phyloP scores from a whole-genome alignment of 2,329 filamentous ascomycete genomes.

The Metarhizium sp. region DNA sequence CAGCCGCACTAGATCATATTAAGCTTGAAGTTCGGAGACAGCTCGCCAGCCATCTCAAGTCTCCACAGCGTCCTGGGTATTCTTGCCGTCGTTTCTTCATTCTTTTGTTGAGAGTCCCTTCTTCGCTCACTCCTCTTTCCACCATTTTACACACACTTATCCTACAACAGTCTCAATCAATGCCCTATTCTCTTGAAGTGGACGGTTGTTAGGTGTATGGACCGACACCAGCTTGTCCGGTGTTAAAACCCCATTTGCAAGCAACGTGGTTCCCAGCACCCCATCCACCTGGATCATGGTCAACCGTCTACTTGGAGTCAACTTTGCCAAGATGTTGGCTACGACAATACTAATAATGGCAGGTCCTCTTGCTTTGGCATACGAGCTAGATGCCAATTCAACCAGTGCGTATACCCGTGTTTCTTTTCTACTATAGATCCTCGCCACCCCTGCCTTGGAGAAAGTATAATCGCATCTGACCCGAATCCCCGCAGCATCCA shows the following conservation, averaged over 20 bases:
- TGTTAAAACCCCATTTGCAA: not conserved
- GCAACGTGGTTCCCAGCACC: not conserved
- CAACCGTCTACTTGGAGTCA: not conserved
- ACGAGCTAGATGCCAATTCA: constrained; percentile 27
- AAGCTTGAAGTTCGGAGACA: not conserved
- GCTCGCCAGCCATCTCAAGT: not conserved
- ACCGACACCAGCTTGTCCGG: not conserved
- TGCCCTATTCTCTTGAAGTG: not conserved
- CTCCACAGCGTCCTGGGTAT: not conserved
- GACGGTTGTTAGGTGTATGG: not conserved
- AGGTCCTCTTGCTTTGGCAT: constrained; percentile 19
- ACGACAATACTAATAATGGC: constrained; percentile 1
- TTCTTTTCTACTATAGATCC: not conserved
- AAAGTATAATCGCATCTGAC: not conserved
- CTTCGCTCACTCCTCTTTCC: not conserved
- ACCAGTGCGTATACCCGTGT: constrained; percentile 16
- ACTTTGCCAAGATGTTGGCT: not conserved
- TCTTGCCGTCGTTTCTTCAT: not conserved
- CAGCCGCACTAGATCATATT: not conserved
- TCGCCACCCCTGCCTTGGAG: constrained; percentile 1
- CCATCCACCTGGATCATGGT: not conserved
- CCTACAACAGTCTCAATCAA: not conserved
- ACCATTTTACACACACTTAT: not conserved
- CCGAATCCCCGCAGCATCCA: constrained; percentile 30
- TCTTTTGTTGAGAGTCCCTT: not conserved